These are phyloP conservation scores for Trichosporon faecale DNA, from an alignment of 1,284 basidiomycete species.

Conservation along the genomic window DNA sequence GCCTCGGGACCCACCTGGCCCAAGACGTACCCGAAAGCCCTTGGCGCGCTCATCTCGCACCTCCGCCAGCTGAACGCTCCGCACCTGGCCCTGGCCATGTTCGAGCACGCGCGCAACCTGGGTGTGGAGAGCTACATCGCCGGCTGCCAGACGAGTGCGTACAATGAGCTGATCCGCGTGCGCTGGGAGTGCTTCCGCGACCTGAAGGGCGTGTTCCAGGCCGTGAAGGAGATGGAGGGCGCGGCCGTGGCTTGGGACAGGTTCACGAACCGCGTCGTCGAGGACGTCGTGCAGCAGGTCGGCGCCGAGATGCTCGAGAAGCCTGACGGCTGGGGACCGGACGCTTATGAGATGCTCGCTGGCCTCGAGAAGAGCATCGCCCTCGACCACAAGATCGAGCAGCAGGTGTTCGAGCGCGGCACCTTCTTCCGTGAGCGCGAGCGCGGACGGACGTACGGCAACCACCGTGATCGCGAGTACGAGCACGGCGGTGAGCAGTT, in stretches of 20 bases:
- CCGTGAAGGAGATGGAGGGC: conserved; percentile 73
- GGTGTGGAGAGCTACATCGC: conserved; percentile 76
- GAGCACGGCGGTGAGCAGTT: background rate
- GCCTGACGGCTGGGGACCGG: conserved; percentile 19
- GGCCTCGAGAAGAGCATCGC: conserved; percentile 13
- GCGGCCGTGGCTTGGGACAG: conserved; percentile 68
- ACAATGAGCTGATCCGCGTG: conserved; percentile 77
- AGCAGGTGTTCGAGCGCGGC: conserved; percentile 13
- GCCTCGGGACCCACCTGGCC: conserved; percentile 48
- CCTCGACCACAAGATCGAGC: conserved; percentile 16
- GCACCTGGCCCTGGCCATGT: conserved; percentile 75
- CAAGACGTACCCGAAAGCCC: conserved; percentile 66
- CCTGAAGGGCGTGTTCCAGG: conserved; percentile 65
- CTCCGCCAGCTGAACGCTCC: conserved; percentile 74
- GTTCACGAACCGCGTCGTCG: conserved; percentile 62
- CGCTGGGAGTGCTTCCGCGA: conserved; percentile 79
- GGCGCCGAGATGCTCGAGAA: conserved; percentile 18
- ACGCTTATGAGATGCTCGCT: conserved; percentile 16
- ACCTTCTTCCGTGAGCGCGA: background rate
- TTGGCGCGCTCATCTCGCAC: conserved; percentile 68
- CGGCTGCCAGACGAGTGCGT: conserved; percentile 76
- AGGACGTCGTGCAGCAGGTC: conserved; percentile 64
- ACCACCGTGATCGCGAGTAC: background rate
- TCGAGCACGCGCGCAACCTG: conserved; percentile 68
- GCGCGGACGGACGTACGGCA: conserved; percentile 8